These are phyloP conservation scores for thale cress (Arabidopsis thaliana) DNA, from an alignment of 345 rosid genomes.

Conservation along the genomic window TAIR10.1 NC_003076.8:1308001-1308500, in stretches of 20 bases:
- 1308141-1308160: not conserved
- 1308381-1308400: not conserved
- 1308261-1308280: not conserved
- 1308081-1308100: not conserved
- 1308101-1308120: conserved; percentile 18
- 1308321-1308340: not conserved
- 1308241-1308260: not conserved
- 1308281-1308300: not conserved
- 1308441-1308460: conserved; percentile 45
- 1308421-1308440: conserved; percentile 34
- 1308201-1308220: conserved; percentile 20
- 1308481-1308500: conserved; percentile 57
- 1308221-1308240: conserved; percentile 7
- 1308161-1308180: conserved; percentile 4
- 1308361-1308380: not conserved
- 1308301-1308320: not conserved
- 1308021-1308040: no score
- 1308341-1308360: conserved; percentile 18
- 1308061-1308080: not conserved
- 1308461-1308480: conserved; percentile 61
- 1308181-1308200: conserved; percentile 25
- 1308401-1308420: not conserved
- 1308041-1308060: not conserved
- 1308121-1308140: not conserved
- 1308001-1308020: not conserved